A percentile compares a stretch with the other conserved stretches of the same genome.
phyloP scores from a whole-genome alignment of 495 filamentous ascomycete genomes.

The Tuber microsphaerosporum region DNA sequence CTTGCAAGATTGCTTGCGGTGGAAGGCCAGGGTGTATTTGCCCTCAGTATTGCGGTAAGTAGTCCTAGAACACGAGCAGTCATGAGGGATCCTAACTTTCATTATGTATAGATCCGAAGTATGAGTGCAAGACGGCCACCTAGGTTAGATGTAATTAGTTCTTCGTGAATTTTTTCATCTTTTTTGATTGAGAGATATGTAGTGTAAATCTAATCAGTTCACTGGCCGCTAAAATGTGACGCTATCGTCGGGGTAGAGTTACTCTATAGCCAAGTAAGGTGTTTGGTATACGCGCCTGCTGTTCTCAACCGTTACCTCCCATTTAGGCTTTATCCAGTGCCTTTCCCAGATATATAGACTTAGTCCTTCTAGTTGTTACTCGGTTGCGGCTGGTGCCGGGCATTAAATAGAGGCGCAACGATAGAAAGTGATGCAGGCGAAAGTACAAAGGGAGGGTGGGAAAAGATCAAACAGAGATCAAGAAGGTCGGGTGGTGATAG shows the following conservation, averaged over 20 bases:
- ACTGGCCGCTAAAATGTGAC: background rate
- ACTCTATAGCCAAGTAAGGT: background rate
- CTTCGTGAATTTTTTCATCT: background rate
- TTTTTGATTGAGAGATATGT: background rate
- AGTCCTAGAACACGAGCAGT: background rate
- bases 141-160: background rate
- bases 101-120: background rate
- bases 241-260: background rate
- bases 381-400: background rate
- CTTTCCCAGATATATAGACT: background rate
- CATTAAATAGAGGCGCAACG: background rate
- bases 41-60: background rate
- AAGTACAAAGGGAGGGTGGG: background rate
- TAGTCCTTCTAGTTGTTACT: background rate
- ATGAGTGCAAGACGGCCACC: background rate
- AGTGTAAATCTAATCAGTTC: background rate
- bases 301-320: background rate
- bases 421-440: background rate
- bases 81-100: background rate
- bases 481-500: background rate
- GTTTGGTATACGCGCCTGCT: background rate
- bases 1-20: background rate
- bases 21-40: background rate
- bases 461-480: background rate
- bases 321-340: background rate